Percentiles rank a stretch among this genome's conserved stretches.
phyloP scores from a whole-genome alignment of 805 yeast species.

The Komagataella populi region DNA sequence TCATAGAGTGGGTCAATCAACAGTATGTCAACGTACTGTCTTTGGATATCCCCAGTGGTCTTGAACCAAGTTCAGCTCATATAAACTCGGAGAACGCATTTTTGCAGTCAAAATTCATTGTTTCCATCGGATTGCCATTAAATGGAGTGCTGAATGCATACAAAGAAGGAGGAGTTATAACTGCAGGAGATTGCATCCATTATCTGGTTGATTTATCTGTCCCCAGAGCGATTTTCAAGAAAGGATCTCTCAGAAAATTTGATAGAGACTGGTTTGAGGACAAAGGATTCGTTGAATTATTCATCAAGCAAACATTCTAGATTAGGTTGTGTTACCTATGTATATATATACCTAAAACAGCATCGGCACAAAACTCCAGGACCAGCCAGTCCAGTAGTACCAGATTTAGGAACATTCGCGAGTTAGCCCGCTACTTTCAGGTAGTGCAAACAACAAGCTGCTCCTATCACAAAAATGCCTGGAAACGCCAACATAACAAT shows the following conservation, averaged over 20 bases:
- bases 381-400: background rate
- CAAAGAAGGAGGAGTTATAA: conserved; percentile 30
- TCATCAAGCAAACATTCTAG: conserved; percentile 10
- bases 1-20: conserved; percentile 58
- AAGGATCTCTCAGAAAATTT: conserved; percentile 31
- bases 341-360: background rate
- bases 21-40: conserved; percentile 39
- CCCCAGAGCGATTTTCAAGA: conserved; percentile 40
- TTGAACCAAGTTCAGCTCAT: conserved; percentile 71
- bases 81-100: conserved; percentile 15
- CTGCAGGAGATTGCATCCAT: conserved; percentile 37
- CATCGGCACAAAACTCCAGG: background rate
- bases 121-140: conserved; percentile 64
- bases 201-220: conserved; percentile 60
- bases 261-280: conserved; percentile 20
- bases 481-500: background rate
- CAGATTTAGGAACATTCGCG: background rate
- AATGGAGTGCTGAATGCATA: conserved; percentile 49
- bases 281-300: background rate
- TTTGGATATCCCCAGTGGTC: conserved; percentile 70
- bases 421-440: background rate
- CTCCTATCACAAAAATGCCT: background rate
- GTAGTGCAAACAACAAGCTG: background rate
- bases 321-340: conserved; percentile 5
- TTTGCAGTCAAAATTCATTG: conserved; percentile 40